Evolutionary conservation across 306 rosid genomes (phyloP).

Genomic region (Medicago truncatula): DNA sequence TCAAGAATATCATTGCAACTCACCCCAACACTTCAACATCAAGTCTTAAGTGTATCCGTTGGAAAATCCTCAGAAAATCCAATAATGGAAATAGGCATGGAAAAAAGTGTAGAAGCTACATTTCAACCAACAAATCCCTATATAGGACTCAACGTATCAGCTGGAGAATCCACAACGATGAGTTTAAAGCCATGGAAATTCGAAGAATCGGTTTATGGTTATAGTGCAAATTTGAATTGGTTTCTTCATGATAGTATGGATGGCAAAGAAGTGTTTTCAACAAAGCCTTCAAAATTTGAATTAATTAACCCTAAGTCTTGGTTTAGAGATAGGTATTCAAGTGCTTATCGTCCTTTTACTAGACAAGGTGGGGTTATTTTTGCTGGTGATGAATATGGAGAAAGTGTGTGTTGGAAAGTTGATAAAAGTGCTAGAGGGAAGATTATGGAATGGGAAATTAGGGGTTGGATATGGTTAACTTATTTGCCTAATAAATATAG

Average conservation of each 20-base stretch:
- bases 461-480: slow-evolving; percentile 91
- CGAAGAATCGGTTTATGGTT: slow-evolving; percentile 76
- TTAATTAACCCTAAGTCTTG: slow-evolving; percentile 80
- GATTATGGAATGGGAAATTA: slow-evolving; percentile 87
- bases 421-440: slow-evolving; percentile 69
- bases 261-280: slow-evolving; percentile 79
- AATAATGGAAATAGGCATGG: slow-evolving; percentile 59
- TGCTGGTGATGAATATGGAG: slow-evolving; percentile 89
- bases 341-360: slow-evolving; percentile 82
- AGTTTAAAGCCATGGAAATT: slow-evolving; percentile 90
- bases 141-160: slow-evolving; percentile 65
- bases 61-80: slow-evolving; percentile 91
- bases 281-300: slow-evolving; percentile 73
- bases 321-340: slow-evolving; percentile 80
- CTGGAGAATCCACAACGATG: slow-evolving; percentile 65
- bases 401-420: slow-evolving; percentile 82
- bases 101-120: slow-evolving; percentile 74
- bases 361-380: slow-evolving; percentile 89
- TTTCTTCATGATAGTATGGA: slow-evolving; percentile 74
- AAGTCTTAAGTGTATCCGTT: slow-evolving; percentile 72
- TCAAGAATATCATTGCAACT: slow-evolving; percentile 79
- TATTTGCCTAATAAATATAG: slow-evolving; percentile 89
- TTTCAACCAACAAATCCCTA: slow-evolving; percentile 66
- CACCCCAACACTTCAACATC: slow-evolving; percentile 70
- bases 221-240: slow-evolving; percentile 84